Percentiles rank a stretch among this genome's conserved stretches.
Evolutionary conservation across 495 filamentous ascomycete species (phyloP).

Genomic region (Xylaria curta): DNA sequence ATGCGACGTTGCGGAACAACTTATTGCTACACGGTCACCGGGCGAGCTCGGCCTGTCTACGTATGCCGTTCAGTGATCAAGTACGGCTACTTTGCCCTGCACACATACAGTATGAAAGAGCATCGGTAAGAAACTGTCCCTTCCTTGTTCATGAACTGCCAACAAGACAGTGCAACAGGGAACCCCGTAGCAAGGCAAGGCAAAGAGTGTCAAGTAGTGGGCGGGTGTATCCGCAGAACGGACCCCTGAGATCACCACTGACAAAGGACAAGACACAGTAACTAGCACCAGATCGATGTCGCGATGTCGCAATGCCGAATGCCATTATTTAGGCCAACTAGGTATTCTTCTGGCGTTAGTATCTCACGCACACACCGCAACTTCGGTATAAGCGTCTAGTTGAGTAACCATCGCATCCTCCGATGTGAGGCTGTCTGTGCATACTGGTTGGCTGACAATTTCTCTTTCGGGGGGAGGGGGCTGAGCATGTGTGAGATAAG

Average conservation of each 20-base stretch:
- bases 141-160: neutral
- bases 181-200: neutral
- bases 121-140: neutral
- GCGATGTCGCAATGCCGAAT: neutral
- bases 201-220: slow-evolving; percentile 1
- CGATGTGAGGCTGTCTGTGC: slow-evolving; percentile 27
- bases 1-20: neutral
- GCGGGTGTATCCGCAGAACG: slow-evolving; percentile 22
- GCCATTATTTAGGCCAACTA: neutral
- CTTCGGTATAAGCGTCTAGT: slow-evolving; percentile 7
- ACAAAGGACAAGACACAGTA: slow-evolving; percentile 14
- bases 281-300: neutral
- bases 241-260: slow-evolving; percentile 10
- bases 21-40: slow-evolving; percentile 14
- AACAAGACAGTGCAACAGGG: neutral
- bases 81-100: too few relatives aligned
- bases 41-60: slow-evolving; percentile 3
- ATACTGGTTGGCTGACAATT: slow-evolving; percentile 16
- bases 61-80: neutral
- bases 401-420: slow-evolving; percentile 2
- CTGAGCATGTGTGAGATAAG: slow-evolving; percentile 20
- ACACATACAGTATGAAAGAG: neutral
- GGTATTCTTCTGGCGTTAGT: neutral
- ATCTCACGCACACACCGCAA: slow-evolving; percentile 20
- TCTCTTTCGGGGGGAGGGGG: neutral